A percentile compares a stretch with the other conserved stretches of the same genome.
These are phyloP conservation scores for Phytophthora ramorum DNA, from an alignment of 352 stramenopile species.

Conservation along the genomic window DNA sequence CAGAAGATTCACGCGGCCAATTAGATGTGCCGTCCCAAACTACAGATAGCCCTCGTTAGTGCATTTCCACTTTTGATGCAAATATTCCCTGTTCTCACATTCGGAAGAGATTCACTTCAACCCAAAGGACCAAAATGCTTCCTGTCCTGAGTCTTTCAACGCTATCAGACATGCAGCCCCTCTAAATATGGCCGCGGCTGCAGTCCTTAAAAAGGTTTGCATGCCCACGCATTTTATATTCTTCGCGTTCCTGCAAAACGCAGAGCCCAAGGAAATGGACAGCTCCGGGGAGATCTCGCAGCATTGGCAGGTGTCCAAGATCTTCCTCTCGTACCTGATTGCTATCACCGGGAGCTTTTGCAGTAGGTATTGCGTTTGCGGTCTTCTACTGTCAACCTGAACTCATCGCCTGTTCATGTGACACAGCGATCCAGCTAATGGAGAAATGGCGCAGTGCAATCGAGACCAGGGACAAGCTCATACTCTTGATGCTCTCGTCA, in stretches of 20 bases:
- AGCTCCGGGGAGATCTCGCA: constrained; percentile 32
- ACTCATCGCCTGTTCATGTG: neutral
- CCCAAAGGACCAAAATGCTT: neutral
- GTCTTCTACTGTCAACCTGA: neutral
- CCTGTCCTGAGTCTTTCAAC: no score
- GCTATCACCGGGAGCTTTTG: constrained; percentile 65
- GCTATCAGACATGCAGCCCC: neutral
- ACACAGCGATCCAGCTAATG: constrained; percentile 71
- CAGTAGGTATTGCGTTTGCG: constrained; percentile 35
- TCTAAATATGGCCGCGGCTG: constrained; percentile 5
- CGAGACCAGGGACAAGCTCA: constrained; percentile 36
- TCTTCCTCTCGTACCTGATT: constrained; percentile 63
- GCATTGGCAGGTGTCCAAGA: constrained; percentile 49
- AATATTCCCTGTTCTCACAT: neutral
- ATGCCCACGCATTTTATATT: neutral
- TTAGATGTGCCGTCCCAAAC: neutral
- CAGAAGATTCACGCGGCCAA: constrained; percentile 14
- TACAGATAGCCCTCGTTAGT: constrained; percentile 9
- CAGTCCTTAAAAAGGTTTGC: neutral
- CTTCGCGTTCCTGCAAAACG: neutral
- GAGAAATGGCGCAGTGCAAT: constrained; percentile 69
- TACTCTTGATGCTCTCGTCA: constrained; percentile 50
- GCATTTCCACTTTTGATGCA: constrained; percentile 2
- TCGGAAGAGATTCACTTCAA: no score
- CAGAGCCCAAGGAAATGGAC: constrained; percentile 11